These are phyloP conservation scores for Cytospora mali DNA, from an alignment of 2,329 filamentous ascomycete genomes.

Conservation along the genomic window DNA sequence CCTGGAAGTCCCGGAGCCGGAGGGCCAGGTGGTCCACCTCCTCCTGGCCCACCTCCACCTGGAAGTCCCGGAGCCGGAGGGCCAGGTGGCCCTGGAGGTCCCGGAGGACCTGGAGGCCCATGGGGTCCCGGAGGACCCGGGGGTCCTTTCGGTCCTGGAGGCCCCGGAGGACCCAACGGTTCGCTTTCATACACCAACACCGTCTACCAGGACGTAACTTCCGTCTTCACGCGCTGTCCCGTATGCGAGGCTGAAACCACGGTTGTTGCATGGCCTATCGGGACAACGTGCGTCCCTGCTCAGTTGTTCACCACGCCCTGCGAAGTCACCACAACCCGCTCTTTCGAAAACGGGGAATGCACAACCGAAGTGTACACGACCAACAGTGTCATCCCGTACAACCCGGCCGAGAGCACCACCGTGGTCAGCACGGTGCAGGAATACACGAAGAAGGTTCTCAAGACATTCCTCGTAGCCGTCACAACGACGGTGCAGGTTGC, in stretches of 20 bases:
- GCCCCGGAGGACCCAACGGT: background rate
- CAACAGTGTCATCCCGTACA: slow-evolving; percentile 10
- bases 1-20: no score
- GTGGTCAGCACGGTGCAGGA: background rate
- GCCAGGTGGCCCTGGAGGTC: background rate
- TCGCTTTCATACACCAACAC: slow-evolving; percentile 20
- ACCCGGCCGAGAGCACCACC: slow-evolving; percentile 22
- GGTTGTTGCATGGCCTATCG: background rate
- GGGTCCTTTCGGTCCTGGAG: background rate
- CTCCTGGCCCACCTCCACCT: no score
- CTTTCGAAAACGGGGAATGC: background rate
- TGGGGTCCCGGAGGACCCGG: no score
- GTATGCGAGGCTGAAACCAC: slow-evolving; percentile 15
- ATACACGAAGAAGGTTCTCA: background rate
- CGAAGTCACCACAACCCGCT: background rate
- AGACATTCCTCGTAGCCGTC: slow-evolving; percentile 10
- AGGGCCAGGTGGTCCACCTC: background rate
- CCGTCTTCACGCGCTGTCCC: slow-evolving; percentile 17
- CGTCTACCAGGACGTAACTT: slow-evolving; percentile 21
- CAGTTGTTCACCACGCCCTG: slow-evolving; percentile 17
- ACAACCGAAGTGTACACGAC: slow-evolving; percentile 1
- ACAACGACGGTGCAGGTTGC: background rate
- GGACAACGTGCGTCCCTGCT: slow-evolving; percentile 19
- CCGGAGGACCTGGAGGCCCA: background rate
- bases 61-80: background rate